Conservation (phyloP, 495 filamentous ascomycete species). For the Margaritispora aquatica region DNA sequence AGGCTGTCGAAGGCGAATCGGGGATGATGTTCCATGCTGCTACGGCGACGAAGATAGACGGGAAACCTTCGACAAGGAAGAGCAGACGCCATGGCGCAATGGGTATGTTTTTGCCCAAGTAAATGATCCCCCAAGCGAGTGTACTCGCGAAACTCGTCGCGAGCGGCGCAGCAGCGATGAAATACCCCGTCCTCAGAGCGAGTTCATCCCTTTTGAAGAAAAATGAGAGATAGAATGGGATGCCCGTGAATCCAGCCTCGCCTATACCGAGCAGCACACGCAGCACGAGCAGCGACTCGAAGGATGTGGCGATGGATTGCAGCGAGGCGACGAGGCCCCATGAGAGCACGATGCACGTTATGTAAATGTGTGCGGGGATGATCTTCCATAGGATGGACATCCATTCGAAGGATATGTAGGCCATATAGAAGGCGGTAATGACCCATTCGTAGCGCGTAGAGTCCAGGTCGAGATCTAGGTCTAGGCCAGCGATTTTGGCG, state of each 20-base stretch:
- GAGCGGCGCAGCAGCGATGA: conserved; percentile 74
- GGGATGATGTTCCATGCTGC: conserved; percentile 69
- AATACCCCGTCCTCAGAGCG: conserved; percentile 74
- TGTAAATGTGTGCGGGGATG: conserved; percentile 54
- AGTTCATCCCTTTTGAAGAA: conserved; percentile 82
- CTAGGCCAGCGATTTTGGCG: conserved; percentile 67
- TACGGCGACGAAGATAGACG: conserved; percentile 60
- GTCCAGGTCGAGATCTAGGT: conserved; percentile 55
- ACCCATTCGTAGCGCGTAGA: conserved; percentile 76
- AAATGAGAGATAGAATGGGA: conserved; percentile 76
- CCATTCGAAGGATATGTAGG: conserved; percentile 64
- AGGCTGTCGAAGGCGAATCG: conserved; percentile 60
- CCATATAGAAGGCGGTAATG: conserved; percentile 69
- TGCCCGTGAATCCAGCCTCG: conserved; percentile 71
- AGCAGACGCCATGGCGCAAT: conserved; percentile 79
- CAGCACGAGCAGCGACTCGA: conserved; percentile 61
- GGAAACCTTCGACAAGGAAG: conserved; percentile 83
- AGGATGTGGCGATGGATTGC: conserved; percentile 63
- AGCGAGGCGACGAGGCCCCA: conserved; percentile 68
- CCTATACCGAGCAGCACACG: conserved; percentile 64
- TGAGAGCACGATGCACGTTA: conserved; percentile 56
- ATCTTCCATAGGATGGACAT: conserved; percentile 71
- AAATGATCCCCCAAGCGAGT: conserved; percentile 76
- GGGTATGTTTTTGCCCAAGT: conserved; percentile 42
- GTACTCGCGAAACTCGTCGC: conserved; percentile 81